Conservation (phyloP, 2,329 filamentous ascomycete genomes). For the Aspergillus phoenicis region DNA sequence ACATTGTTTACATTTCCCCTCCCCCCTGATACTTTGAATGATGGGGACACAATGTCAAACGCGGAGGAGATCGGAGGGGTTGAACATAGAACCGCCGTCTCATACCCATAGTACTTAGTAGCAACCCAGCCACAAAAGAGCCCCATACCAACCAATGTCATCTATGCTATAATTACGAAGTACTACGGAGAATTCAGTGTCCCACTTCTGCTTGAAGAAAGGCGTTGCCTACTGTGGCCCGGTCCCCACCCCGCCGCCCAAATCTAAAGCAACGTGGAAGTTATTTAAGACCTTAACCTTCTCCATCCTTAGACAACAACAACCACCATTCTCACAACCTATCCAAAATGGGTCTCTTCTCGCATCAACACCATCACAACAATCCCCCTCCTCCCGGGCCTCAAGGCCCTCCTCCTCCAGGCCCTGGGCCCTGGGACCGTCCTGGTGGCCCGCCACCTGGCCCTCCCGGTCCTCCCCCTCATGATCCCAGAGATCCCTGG, state of each 20-base stretch:
- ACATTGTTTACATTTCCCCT: neutral
- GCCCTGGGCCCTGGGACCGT: neutral
- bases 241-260: neutral
- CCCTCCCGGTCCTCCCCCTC: neutral
- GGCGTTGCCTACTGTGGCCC: constrained; percentile 1
- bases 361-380: constrained; percentile 3
- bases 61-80: neutral
- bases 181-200: neutral
- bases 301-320: neutral
- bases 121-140: neutral
- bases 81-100: neutral
- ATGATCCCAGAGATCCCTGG: neutral
- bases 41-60: neutral
- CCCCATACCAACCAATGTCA: neutral
- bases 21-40: neutral
- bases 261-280: neutral
- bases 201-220: neutral
- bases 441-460: neutral
- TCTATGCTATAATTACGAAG: neutral
- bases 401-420: neutral
- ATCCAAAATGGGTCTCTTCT: constrained; percentile 7
- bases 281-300: constrained; percentile 3
- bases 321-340: neutral
- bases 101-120: neutral
- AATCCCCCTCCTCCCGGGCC: constrained; percentile 2